Evolutionary conservation across 108 stramenopile species (phyloP).

Genomic region (Cyclotella distinguenda): DNA sequence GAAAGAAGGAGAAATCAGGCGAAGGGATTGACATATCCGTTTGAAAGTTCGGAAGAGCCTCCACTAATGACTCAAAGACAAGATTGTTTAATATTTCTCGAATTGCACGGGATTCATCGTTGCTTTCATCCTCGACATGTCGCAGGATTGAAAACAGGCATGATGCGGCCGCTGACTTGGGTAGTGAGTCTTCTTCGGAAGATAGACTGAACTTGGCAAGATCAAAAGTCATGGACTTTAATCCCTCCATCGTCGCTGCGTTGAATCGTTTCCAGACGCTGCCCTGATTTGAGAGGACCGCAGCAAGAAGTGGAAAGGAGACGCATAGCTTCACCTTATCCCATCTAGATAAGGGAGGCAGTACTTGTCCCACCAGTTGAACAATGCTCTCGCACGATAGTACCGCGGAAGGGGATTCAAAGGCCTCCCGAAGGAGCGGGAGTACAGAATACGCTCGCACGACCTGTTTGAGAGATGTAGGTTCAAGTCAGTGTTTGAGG

Average conservation of each 20-base stretch:
- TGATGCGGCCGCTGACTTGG: slow-evolving; percentile 59
- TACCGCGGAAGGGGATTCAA: slow-evolving; percentile 22
- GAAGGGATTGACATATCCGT: slow-evolving; percentile 2
- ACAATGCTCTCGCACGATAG: slow-evolving; percentile 23
- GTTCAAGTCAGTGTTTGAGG: background rate
- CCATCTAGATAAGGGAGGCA: slow-evolving; percentile 66
- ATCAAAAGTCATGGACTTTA: slow-evolving; percentile 28
- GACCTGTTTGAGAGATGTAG: slow-evolving; percentile 11
- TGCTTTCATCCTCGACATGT: slow-evolving; percentile 8
- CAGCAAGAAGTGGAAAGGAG: slow-evolving; percentile 60
- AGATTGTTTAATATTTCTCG: slow-evolving; percentile 11
- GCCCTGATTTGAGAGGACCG: slow-evolving; percentile 32
- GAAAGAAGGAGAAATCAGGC: slow-evolving; percentile 1
- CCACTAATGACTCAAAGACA: slow-evolving; percentile 17
- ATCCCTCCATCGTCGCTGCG: slow-evolving; percentile 1
- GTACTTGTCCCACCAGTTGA: slow-evolving; percentile 35
- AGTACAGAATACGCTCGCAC: slow-evolving; percentile 32
- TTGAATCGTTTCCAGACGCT: slow-evolving; percentile 11
- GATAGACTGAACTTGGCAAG: slow-evolving; percentile 39
- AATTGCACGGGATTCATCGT: background rate
- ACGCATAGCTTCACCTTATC: slow-evolving; percentile 56
- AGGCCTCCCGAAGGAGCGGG: slow-evolving; percentile 42
- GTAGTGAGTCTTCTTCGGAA: slow-evolving; percentile 33
- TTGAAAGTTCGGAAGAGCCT: slow-evolving; percentile 7
- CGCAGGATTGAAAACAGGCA: slow-evolving; percentile 52